Evolutionary conservation across 2,329 filamentous ascomycete genomes (phyloP), one percentile per base, ranked within the genome.

Genomic region (Exutisphaerella laricina): DNA sequence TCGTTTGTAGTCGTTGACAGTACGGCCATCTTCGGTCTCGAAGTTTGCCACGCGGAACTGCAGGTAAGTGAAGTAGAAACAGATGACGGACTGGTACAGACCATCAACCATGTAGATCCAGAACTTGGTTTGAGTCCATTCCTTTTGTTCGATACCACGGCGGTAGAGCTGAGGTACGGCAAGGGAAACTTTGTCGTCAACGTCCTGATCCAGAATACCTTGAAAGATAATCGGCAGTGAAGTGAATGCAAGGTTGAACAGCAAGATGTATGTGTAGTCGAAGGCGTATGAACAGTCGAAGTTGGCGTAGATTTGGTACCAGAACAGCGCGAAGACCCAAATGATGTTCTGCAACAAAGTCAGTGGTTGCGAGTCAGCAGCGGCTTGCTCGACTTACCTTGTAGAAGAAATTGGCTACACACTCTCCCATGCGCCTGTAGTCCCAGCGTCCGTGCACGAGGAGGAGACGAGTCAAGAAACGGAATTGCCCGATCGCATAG

Each of bases 371-470:
- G 3, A 29, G 26, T 6, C 12, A 32, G 10, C 10, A n/a, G 17
- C 16, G 26, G 18, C 14, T 4, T 9, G 8, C 5, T 14, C 5
- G 14, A 23, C 31, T 13, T 63, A 80, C 78, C 71, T 98, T 98
- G 79, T 97, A 98, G 74, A 98, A 98, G 75, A 98, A 98, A 66
- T 98, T 98, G 65, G 88, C 88, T 59, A 94, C 96, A 34, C 84
- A 86, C 70, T 98, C 92, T 21, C 84, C 88, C 64, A 98, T 71
- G 57, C 92, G 81, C 40, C 90, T 80, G 69, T 98, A 98, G n/a
- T 88, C 95, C 87, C 89, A 96, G 45, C 89, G 80, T 45, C 89
- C 89, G 62, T 96, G 89, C 4, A 96, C 88, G 14, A 96, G 77
- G 21, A 96, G 78, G 48, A 96, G 73, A 41, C 89, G 75, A 57